Evolutionary conservation across 1,284 basidiomycete genomes (phyloP), one percentile per base, ranked within the genome.

Genomic region (Caloboletus firmus): DNA sequence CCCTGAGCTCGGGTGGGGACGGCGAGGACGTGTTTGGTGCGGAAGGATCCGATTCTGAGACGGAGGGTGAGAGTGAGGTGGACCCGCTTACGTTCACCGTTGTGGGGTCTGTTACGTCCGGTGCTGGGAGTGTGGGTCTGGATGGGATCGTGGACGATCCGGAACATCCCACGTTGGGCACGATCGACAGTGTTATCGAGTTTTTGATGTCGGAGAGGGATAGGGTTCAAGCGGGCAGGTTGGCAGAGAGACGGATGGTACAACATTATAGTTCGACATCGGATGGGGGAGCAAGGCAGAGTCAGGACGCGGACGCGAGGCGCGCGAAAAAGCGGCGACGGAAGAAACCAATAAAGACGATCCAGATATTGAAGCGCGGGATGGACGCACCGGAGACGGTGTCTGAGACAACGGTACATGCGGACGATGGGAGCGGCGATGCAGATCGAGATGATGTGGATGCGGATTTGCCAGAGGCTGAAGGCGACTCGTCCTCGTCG

Each of bases 291-390:
- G 59, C 62, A 8, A 67, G 65, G 66, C 61, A 60, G 47, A 69
- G 44, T 36, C 57, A 71, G 32, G 67, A 68, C 8, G 58, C 64
- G 52, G 75, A 76, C 36, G 67, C 73, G 13, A 77, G 77, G 47
- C 76, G 69, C n/a, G 53, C 47, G 2, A 54, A 76, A 20, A 82
- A 77, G 65, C 79, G 81, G 41, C 73, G 81, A 54, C 69, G 77
- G 58, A 82, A 81, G 70, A 75, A 73, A 51, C 63, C 56, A 48
- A 53, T 53, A n/a, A 67, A 62, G 54, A 55, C 58, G 17, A 51
- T 69, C 30, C 64, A 70, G 17, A 59, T 70, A 50, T 34, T 69
- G 51, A 67, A 39, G 45, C 65, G 69, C 36, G 53, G 55, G 30
- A 48, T 40, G 34, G 57, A 62, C 3, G 52, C 41, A n/a, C 52